Evolutionary conservation across 2,329 filamentous ascomycete genomes (phyloP).

Genomic region (Cryoendolithus antarcticus): DNA sequence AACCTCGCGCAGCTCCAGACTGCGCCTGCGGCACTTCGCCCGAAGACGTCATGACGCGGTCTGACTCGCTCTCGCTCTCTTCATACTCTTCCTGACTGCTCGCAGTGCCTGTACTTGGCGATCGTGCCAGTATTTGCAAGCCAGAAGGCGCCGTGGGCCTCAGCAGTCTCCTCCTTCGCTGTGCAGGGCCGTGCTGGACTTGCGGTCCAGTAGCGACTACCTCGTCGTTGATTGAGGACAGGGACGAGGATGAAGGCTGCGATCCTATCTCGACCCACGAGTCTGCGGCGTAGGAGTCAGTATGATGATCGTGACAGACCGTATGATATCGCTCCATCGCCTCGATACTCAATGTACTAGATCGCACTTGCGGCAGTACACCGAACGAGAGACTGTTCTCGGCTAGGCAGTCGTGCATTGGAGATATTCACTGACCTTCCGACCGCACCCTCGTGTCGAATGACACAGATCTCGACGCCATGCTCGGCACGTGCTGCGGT

Average conservation of each 20-base stretch:
- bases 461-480: too few relatives aligned
- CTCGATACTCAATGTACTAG: too few relatives aligned
- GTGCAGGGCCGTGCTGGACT: slow-evolving; percentile 54
- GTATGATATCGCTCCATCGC: too few relatives aligned
- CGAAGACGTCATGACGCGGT: slow-evolving; percentile 53
- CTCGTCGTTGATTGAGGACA: slow-evolving; percentile 74
- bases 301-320: slow-evolving; percentile 1
- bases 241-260: slow-evolving; percentile 82
- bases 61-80: slow-evolving; percentile 83
- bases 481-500: too few relatives aligned
- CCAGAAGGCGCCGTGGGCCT: slow-evolving; percentile 30
- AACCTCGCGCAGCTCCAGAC: too few relatives aligned
- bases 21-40: slow-evolving; percentile 39
- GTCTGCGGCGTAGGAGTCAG: slow-evolving; percentile 44
- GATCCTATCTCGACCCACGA: slow-evolving; percentile 95
- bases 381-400: too few relatives aligned
- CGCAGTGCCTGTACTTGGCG: slow-evolving; percentile 32
- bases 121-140: slow-evolving; percentile 29
- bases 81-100: slow-evolving; percentile 94
- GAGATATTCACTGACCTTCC: too few relatives aligned
- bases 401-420: too few relatives aligned
- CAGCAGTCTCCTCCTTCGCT: slow-evolving; percentile 43
- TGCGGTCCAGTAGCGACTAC: slow-evolving; percentile 81
- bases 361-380: too few relatives aligned
- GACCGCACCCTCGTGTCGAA: too few relatives aligned